Evolutionary conservation across 2,329 filamentous ascomycete genomes (phyloP), one percentile per base, ranked within the genome.

Genomic region (Ophiocordyceps unilateralis): DNA sequence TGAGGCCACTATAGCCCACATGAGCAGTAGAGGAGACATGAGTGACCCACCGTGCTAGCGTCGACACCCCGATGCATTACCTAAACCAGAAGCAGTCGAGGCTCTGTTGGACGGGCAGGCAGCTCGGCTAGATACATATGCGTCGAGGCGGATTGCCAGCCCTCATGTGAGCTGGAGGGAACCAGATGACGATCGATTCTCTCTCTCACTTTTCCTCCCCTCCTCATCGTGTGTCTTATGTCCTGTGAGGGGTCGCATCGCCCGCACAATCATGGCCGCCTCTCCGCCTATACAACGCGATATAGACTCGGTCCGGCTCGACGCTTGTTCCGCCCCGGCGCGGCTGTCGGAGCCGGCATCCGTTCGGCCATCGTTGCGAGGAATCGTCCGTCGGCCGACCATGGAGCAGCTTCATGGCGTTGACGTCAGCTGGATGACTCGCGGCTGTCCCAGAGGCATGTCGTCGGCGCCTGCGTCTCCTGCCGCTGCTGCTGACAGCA

Each of bases 371-470:
- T 26, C 24, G 24, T 26, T 26, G 19, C 32, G 32, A 15, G 28
- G 28, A 11, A 11, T 30, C 28, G 28, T 30, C 28, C 28, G 28
- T 9, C 41, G 28, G 43, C 41, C 57, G 34, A 67, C 51, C 47
- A 89, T 89, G 84, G 84, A 89, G 63, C 79, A 82, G 53, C 75
- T 84, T 50, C 78, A 86, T 59, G 80, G 81, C 51, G 75, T 93
- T 55, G 86, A 93, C 63, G 85, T 93, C 56, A 87, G 82, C 62
- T 93, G 86, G 86, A 82, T 93, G 68, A 72, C 72, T 52, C 83
- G 91, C 63, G 82, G 83, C 57, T 76, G 81, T 52, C 77, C 79
- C 49, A 87, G 83, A 81, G 85, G 86, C 84, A 70, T 62, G 72
- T 52, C 43, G 23, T 41, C 43, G 34, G 20, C n/a, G 19, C 32